Conservation (phyloP, 148 eudicot species). For the Gaultheria prostrata region DNA sequence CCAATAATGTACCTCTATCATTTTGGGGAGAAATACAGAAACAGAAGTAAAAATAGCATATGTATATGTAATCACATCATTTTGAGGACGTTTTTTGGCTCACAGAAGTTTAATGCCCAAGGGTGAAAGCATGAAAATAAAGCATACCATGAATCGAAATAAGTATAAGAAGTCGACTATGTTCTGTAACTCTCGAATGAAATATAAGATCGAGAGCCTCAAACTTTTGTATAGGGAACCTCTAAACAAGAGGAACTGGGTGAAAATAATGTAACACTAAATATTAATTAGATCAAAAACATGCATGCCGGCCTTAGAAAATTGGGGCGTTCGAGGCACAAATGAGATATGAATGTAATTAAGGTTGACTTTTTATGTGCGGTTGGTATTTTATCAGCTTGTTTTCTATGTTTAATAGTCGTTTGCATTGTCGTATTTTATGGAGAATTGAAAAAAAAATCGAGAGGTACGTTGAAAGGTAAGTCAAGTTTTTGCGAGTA, state of each 20-base stretch:
- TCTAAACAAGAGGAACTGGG: neutral
- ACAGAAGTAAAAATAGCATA: neutral
- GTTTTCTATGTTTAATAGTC: too few relatives aligned
- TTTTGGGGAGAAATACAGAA: neutral
- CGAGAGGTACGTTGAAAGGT: too few relatives aligned
- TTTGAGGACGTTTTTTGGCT: too few relatives aligned
- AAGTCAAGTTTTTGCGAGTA: too few relatives aligned
- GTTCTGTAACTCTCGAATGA: neutral
- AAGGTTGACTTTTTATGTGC: neutral
- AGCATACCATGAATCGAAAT: neutral
- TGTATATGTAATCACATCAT: too few relatives aligned
- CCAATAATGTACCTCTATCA: neutral
- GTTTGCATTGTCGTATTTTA: too few relatives aligned
- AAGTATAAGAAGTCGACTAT: neutral
- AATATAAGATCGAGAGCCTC: neutral
- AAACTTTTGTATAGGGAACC: neutral
- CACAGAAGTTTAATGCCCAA: neutral
- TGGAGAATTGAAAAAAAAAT: too few relatives aligned
- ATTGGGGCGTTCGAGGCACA: neutral
- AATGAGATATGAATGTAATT: neutral
- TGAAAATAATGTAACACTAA: neutral
- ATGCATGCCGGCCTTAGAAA: neutral
- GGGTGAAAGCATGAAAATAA: neutral
- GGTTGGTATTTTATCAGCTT: too few relatives aligned
- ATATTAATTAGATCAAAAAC: neutral